These are phyloP conservation scores for Setaria viridis DNA, from an alignment of 202 grass and related monocot genomes.

Conservation along the genomic window DNA sequence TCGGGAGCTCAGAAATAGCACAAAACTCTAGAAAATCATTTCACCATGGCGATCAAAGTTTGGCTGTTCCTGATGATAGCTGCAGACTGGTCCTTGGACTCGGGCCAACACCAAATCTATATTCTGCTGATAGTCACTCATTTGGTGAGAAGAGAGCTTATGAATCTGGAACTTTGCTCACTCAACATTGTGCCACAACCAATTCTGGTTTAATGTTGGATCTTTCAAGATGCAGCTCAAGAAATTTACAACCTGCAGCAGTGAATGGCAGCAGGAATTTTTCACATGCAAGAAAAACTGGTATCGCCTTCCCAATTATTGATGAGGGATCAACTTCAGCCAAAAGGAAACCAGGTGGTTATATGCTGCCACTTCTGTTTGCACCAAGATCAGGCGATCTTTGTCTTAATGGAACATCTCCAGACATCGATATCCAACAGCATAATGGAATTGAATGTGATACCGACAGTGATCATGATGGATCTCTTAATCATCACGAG, in stretches of 20 bases:
- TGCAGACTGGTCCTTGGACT: slow-evolving; percentile 88
- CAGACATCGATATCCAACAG: slow-evolving; percentile 42
- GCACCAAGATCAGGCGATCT: slow-evolving; percentile 59
- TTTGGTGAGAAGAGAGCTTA: slow-evolving; percentile 41
- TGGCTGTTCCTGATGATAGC: slow-evolving; percentile 66
- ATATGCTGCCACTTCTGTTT: slow-evolving; percentile 79
- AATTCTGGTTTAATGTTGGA: slow-evolving; percentile 63
- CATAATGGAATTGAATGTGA: slow-evolving; percentile 44
- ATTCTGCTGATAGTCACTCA: slow-evolving; percentile 58
- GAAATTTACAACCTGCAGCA: slow-evolving; percentile 36
- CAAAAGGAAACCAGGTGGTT: slow-evolving; percentile 80
- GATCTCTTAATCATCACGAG: slow-evolving; percentile 34
- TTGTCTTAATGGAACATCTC: slow-evolving; percentile 30
- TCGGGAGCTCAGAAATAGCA: slow-evolving; percentile 38
- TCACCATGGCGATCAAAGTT: slow-evolving; percentile 44
- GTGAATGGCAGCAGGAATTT: slow-evolving; percentile 20
- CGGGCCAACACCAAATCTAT: slow-evolving; percentile 75
- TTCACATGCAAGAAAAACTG: slow-evolving; percentile 49
- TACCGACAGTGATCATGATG: slow-evolving; percentile 31
- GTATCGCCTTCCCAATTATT: slow-evolving; percentile 56
- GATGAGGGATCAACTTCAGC: slow-evolving; percentile 92
- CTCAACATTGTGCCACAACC: slow-evolving; percentile 51
- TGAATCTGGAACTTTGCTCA: slow-evolving; percentile 53
- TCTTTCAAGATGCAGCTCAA: slow-evolving; percentile 58
- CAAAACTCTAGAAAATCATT: slow-evolving; percentile 45